Evolutionary conservation across 345 rosid genomes (phyloP).

Genomic region (Viola odorata): DNA sequence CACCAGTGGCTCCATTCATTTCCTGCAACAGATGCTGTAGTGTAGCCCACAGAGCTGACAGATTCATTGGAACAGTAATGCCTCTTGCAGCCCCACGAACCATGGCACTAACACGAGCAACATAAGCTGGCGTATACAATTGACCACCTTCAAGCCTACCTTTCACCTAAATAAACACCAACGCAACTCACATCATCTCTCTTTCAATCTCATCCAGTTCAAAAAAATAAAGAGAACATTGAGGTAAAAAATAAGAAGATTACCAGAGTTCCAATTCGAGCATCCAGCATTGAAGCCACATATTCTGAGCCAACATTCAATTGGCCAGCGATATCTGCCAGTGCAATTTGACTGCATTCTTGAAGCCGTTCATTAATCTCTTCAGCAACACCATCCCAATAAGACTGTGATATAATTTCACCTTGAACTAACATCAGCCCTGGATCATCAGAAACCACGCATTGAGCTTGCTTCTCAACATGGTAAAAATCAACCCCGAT

Average conservation of each 20-base stretch:
- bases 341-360: conserved; percentile 87
- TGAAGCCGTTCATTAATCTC: conserved; percentile 95
- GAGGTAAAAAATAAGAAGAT: conserved; percentile 4
- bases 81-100: conserved; percentile 94
- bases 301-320: conserved; percentile 83
- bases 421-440: conserved; percentile 68
- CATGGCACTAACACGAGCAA: conserved; percentile 87
- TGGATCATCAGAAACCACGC: conserved; percentile 45
- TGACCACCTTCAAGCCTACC: conserved; percentile 99
- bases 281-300: conserved; percentile 72
- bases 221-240: neutral
- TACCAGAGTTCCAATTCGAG: conserved; percentile 91
- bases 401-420: conserved; percentile 80
- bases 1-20: conserved; percentile 85
- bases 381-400: conserved; percentile 91
- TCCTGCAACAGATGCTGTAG: conserved; percentile 80
- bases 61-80: conserved; percentile 75
- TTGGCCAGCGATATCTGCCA: conserved; percentile 84
- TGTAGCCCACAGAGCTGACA: conserved; percentile 66
- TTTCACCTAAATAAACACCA: conserved; percentile 51
- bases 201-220: neutral
- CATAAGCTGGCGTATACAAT: conserved; percentile 89
- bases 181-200: conserved; percentile 8
- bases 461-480: conserved; percentile 88
- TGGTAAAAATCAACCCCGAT: conserved; percentile 85